A percentile compares a stretch with the other conserved stretches of the same genome.
Conservation (phyloP, 495 filamentous ascomycete genomes). For the Viridothelium virens region DNA sequence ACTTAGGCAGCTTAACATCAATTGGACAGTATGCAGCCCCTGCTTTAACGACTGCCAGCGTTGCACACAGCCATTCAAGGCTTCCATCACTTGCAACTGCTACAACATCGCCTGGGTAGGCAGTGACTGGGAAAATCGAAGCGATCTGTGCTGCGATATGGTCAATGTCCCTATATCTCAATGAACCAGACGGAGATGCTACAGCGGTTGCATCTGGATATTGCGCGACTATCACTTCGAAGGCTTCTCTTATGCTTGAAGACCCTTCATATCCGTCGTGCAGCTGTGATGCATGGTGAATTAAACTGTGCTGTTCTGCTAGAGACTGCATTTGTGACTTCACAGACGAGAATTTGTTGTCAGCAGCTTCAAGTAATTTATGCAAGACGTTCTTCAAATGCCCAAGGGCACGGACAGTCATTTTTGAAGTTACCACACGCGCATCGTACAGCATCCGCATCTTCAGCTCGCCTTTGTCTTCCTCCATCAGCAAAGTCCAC, state of each 20-base stretch:
- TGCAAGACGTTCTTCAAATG: background rate
- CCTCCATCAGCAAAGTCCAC: background rate
- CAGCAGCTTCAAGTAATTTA: background rate
- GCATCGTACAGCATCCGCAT: background rate
- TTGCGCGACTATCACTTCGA: constrained; percentile 9
- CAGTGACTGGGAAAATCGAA: background rate
- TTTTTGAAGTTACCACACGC: background rate
- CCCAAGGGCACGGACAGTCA: background rate
- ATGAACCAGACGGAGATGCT: background rate
- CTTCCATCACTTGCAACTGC: constrained; percentile 33
- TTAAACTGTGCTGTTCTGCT: background rate
- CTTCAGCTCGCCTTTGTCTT: background rate
- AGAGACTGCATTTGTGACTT: background rate
- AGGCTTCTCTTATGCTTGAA: constrained; percentile 11
- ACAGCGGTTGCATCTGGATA: background rate
- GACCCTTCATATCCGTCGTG: constrained; percentile 2
- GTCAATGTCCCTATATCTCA: background rate
- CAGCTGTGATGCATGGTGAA: background rate
- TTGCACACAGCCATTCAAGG: constrained; percentile 37
- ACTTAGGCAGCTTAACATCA: constrained; percentile 22
- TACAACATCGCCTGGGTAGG: constrained; percentile 28
- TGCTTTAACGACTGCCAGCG: constrained; percentile 31
- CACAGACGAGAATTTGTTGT: background rate
- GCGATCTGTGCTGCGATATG: background rate
- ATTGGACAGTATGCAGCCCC: constrained; percentile 33